Evolutionary conservation across 495 filamentous ascomycete species (phyloP).

Genomic region (Xeromyces bisporus): DNA sequence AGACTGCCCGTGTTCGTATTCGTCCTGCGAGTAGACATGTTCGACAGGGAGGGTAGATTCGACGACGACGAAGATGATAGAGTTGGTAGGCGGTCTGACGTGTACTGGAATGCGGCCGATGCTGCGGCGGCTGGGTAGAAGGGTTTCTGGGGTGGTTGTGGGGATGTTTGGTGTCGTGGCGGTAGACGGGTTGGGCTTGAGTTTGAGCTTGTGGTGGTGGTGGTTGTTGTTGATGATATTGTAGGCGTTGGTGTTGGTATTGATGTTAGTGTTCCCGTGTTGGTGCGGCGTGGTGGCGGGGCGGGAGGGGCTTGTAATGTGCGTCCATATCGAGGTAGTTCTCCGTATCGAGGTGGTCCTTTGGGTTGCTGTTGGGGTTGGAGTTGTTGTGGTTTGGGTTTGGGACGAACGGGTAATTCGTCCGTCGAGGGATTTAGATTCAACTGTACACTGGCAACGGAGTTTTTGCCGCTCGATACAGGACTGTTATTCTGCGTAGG

Average conservation of each 20-base stretch:
- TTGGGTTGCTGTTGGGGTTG: not conserved
- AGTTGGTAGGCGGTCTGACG: constrained; percentile 17
- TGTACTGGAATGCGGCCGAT: constrained; percentile 17
- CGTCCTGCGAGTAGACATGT: constrained; percentile 9
- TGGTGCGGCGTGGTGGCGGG: constrained; percentile 23
- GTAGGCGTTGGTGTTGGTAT: constrained; percentile 1
- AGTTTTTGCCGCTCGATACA: not conserved
- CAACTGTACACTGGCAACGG: not conserved
- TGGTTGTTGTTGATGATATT: constrained; percentile 2
- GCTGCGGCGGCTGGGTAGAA: constrained; percentile 19
- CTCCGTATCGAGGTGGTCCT: constrained; percentile 8
- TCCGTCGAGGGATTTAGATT: not conserved
- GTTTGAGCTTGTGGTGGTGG: constrained; percentile 2
- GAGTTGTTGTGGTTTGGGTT: too few species aligned
- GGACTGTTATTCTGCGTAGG: not conserved
- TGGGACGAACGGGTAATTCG: not conserved
- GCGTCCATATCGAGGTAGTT: too few species aligned
- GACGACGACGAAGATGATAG: constrained; percentile 7
- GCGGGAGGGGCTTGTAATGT: constrained; percentile 14
- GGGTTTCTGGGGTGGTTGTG: constrained; percentile 5
- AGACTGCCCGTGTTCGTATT: constrained; percentile 6
- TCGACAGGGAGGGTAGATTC: constrained; percentile 14
- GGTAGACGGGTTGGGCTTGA: constrained; percentile 2
- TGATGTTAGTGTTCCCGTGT: constrained; percentile 11
- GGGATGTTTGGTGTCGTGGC: not conserved